Base-by-base conservation (phyloP, 2,329 filamentous ascomycete species). In the Colletotrichum neosansevieriae region DNA sequence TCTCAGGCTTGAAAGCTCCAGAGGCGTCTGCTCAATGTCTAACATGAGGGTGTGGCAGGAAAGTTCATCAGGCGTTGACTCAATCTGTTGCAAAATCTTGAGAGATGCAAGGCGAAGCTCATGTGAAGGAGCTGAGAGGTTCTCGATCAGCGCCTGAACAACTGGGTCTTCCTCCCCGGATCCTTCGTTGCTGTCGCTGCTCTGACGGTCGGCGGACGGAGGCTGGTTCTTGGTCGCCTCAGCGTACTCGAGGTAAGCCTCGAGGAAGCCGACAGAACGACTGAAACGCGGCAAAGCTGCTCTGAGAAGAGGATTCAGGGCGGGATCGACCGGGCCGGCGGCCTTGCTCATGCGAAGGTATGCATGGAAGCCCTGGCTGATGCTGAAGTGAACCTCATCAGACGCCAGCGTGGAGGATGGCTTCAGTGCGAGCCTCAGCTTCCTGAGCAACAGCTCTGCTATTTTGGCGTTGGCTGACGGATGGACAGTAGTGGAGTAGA, bases 1-100 rank as follows among this genome's bases (percentile, higher is more conserved):
- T 63, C 96, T 88, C 58, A 89, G 88, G 57, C 91, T 93, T 64
- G 94, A 88, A 4, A 97, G 83, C 53, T 88, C 88, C n/a, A 97
- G 80, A 0, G 93, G 90, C 6, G 91, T 93, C 70, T 94, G 87
- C 77, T 98, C 94, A 15, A 94, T 89, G 70, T 93, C 87, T 15
- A 94, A 85, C 80, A 97, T 95, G 6, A 89, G 85, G 6, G 82
- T 81, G 24, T 92, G 79, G 6, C 84, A 81, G 34, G 88, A 77
- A 51, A 84, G 79, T 68, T 85, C 82, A 60, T 85, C 84, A 42
- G 76, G 80, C 62, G 80, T 83, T 72, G 59, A 79, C 56, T 88
- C 82, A 15, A 96, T 79, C 40, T 88, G 83, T 47, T 88, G 85
- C 12, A 98, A 80, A 29, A 98, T 83, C 67, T 89, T 88, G 45